Conservation (phyloP, 495 filamentous ascomycete species). For the Sordaria brevicollis region DNA sequence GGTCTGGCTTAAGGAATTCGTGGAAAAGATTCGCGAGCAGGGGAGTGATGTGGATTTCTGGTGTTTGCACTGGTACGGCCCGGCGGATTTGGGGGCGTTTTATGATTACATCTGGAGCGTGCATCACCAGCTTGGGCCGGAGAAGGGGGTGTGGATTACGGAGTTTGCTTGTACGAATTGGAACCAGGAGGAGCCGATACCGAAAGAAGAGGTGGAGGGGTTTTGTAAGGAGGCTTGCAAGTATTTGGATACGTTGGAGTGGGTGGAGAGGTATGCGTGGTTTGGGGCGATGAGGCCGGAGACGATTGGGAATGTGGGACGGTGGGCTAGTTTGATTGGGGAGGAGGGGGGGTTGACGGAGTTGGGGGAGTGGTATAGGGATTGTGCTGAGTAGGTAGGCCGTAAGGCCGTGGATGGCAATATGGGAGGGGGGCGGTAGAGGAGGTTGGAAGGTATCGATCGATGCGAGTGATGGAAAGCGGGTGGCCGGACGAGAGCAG, state of each 20-base stretch:
- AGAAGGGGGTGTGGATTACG: slow-evolving; percentile 13
- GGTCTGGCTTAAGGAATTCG: slow-evolving; percentile 7
- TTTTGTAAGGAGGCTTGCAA: slow-evolving; percentile 12
- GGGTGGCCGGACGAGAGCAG: background rate
- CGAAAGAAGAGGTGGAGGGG: slow-evolving; percentile 5
- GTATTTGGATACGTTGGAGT: slow-evolving; percentile 15
- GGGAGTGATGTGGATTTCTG: slow-evolving; percentile 14
- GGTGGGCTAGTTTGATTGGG: slow-evolving; percentile 12
- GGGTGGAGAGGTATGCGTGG: slow-evolving; percentile 17
- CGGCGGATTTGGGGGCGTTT: slow-evolving; percentile 9
- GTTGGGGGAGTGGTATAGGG: slow-evolving; percentile 12
- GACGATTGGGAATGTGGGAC: slow-evolving; percentile 10
- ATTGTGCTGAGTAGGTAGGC: slow-evolving; percentile 1
- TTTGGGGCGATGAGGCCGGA: slow-evolving; percentile 16
- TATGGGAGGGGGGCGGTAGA: background rate
- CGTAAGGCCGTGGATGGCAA: background rate
- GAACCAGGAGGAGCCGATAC: slow-evolving; percentile 6
- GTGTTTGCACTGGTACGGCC: slow-evolving; percentile 15
- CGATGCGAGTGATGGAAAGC: background rate
- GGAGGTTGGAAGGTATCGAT: background rate
- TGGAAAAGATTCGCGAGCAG: slow-evolving; percentile 1
- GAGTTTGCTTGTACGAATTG: slow-evolving; percentile 17
- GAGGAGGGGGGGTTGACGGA: slow-evolving; percentile 6
- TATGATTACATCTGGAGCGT: slow-evolving; percentile 16
- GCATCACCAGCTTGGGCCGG: slow-evolving; percentile 15